Evolutionary conservation across 345 rosid genomes (phyloP).

Genomic region (Durio zibethinus): DNA sequence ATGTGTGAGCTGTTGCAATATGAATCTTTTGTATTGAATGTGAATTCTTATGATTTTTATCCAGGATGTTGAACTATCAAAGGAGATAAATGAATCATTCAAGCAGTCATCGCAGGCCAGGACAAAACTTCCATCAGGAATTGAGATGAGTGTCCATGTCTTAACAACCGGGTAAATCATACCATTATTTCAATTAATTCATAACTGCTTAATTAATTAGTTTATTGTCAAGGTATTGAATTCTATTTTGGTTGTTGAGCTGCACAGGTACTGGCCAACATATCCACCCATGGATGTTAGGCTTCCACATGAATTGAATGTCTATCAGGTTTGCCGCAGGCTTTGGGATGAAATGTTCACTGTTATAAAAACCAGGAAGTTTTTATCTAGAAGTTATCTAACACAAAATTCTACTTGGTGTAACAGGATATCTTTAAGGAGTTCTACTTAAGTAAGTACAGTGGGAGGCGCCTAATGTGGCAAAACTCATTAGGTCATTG

Average conservation of each 20-base stretch:
- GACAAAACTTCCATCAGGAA: conserved; percentile 90
- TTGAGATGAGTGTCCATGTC: conserved; percentile 98
- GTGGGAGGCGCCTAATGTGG: conserved; percentile 98
- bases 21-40: conserved; percentile 7
- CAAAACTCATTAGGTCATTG: conserved; percentile 96
- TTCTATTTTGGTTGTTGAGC: conserved; percentile 21
- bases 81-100: conserved; percentile 97
- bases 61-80: conserved; percentile 95
- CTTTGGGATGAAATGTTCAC: conserved; percentile 13
- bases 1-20: background rate
- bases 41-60: conserved; percentile 17
- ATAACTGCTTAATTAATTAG: background rate
- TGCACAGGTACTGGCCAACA: conserved; percentile 97
- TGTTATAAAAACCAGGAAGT: background rate
- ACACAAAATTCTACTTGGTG: conserved; percentile 15
- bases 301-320: conserved; percentile 97
- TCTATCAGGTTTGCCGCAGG: conserved; percentile 74
- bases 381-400: background rate
- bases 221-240: background rate
- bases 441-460: conserved; percentile 93
- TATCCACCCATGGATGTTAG: conserved; percentile 99
- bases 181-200: background rate
- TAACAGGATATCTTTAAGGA: conserved; percentile 93
- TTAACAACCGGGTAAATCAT: conserved; percentile 81
- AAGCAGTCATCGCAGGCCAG: conserved; percentile 96